A percentile compares a stretch with the other conserved stretches of the same genome.
Evolutionary conservation across 140 eudicot species (phyloP).

Genomic region (Stevia rebaudiana): DNA sequence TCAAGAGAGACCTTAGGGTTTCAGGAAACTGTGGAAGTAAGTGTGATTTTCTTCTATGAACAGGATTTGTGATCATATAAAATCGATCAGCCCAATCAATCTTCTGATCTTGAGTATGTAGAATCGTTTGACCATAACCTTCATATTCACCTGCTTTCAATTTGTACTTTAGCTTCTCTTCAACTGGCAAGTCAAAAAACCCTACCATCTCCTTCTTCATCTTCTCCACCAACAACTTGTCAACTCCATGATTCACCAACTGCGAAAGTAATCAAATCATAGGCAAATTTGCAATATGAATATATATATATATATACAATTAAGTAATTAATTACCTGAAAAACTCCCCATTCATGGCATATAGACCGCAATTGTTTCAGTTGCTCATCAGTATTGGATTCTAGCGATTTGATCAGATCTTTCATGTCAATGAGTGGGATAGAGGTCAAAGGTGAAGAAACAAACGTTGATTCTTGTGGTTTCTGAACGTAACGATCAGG

Average conservation of each 20-base stretch:
- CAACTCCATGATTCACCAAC: constrained; percentile 72
- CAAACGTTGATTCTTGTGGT: constrained; percentile 17
- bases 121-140: constrained; percentile 63
- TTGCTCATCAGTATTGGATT: constrained; percentile 14
- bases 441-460: constrained; percentile 17
- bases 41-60: constrained; percentile 43
- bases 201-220: constrained; percentile 33
- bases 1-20: constrained; percentile 34
- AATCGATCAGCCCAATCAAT: constrained; percentile 63
- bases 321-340: constrained; percentile 39
- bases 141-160: constrained; percentile 37
- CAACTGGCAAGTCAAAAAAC: constrained; percentile 40
- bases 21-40: constrained; percentile 48
- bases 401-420: background rate
- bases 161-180: constrained; percentile 48
- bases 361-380: constrained; percentile 31
- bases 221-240: constrained; percentile 33
- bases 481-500: constrained; percentile 36
- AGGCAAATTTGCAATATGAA: background rate
- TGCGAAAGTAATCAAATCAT: constrained; percentile 7
- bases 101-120: constrained; percentile 49
- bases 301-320: background rate
- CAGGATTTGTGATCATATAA: constrained; percentile 45
- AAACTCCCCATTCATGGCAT: constrained; percentile 64
- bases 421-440: constrained; percentile 42